A percentile compares a stretch with the other conserved stretches of the same genome.
phyloP scores from a whole-genome alignment of 2,329 filamentous ascomycete species.

The Cordyceps tenuipes region DNA sequence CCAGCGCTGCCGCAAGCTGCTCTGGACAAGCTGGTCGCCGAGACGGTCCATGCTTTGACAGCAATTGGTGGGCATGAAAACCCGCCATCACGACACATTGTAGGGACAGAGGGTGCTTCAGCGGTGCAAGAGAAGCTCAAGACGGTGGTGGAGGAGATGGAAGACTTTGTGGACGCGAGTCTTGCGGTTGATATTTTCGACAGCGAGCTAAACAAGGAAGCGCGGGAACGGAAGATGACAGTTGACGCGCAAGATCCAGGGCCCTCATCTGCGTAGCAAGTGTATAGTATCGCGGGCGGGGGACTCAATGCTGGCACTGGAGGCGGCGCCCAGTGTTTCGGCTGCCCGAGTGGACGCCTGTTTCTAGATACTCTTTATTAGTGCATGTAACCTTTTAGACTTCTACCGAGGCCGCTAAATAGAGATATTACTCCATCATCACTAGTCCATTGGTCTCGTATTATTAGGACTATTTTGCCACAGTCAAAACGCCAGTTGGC shows the following conservation, averaged over 20 bases:
- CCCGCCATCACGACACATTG: constrained; percentile 87
- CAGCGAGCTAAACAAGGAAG: constrained; percentile 45
- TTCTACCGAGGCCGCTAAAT: too few species aligned
- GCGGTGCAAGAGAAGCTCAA: constrained; percentile 94
- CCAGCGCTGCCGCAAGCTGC: constrained; percentile 61
- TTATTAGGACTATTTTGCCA: background rate
- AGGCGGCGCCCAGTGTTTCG: background rate
- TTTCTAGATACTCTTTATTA: constrained; percentile 2
- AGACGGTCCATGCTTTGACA: constrained; percentile 84
- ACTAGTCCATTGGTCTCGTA: background rate
- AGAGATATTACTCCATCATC: too few species aligned
- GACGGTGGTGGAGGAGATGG: constrained; percentile 89
- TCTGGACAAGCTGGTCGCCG: constrained; percentile 67
- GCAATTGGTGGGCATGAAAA: constrained; percentile 95
- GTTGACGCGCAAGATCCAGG: constrained; percentile 19
- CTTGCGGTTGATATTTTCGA: constrained; percentile 71
- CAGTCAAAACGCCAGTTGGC: background rate
- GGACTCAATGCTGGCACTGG: background rate
- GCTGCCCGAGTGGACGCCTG: background rate
- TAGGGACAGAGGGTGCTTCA: constrained; percentile 77
- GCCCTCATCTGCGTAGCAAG: constrained; percentile 23
- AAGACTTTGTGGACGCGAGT: constrained; percentile 91
- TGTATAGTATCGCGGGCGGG: background rate
- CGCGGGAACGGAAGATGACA: constrained; percentile 31
- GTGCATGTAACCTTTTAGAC: background rate